Base-by-base conservation (phyloP, 2,329 filamentous ascomycete genomes). In the Geosmithia flava region DNA sequence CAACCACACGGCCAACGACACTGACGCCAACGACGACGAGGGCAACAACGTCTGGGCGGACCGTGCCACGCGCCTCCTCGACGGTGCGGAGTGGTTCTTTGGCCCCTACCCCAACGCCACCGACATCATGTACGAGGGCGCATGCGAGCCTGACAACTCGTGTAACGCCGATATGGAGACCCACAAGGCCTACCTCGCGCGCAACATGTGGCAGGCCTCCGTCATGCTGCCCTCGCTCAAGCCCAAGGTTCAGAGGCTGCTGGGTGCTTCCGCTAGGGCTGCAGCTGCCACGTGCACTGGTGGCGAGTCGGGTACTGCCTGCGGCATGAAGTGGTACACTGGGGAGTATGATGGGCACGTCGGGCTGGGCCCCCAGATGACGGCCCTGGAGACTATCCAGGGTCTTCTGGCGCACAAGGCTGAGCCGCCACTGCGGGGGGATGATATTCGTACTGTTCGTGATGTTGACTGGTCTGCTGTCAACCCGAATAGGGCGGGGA, bases 101-200 rank as follows among this genome's bases (percentile, higher is more conserved):
- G 63, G 61, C 44, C 70, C 72, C 4, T 69, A 66, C 44, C 57
- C 67, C 16, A 75, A 78, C 54, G 64, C 70, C 5, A 75, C 76
- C 20, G 67, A 78, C 56, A 65, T 84, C 62, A 79, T 86, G 75
- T 79, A 70, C 57, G 82, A 87, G 62, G 69, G 69, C 43, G 76
- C 78, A n/a, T 87, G 83, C 66, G 83, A 87, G 61, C 64, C 62
- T 3, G 62, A 68, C 50, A 63, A 65, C 47, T 68, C 58, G 1
- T 87, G 83, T 58, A 75, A 78, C 58, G 69, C 65, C 46, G 81
- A 85, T 61, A 80, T 81, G 70, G 74, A 72, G 55, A 78, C 76
- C 8, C 84, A 82, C 72, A 87, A 87, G 64, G 81, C 72, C 42
- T 83, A 81, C 59, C 69, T 84, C 29, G 69, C 79, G 23, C 77